Percentiles rank a stretch among this genome's conserved stretches.
phyloP scores from a whole-genome alignment of 108 stramenopile genomes.

The Schizochytrium sp. region DNA sequence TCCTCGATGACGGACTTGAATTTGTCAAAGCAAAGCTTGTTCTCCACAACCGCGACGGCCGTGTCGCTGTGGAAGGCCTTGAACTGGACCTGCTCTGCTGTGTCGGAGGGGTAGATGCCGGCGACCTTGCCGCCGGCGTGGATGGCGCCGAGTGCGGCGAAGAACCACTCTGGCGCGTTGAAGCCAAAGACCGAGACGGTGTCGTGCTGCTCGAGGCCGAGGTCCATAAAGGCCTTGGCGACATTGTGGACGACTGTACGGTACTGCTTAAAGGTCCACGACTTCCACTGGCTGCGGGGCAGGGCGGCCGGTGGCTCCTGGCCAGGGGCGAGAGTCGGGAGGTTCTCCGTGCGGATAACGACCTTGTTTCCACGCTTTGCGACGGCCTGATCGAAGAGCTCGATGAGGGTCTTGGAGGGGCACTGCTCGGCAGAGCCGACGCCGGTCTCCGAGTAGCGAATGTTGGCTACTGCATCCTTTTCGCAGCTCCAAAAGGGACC shows the following conservation, averaged over 20 bases:
- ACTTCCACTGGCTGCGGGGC: conserved; percentile 24
- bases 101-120: conserved; percentile 64
- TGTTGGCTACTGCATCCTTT: neutral
- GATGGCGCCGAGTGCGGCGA: conserved; percentile 55
- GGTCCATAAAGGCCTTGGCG: conserved; percentile 55
- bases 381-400: neutral
- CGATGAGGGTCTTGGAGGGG: neutral
- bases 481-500: neutral
- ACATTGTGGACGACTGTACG: conserved; percentile 27
- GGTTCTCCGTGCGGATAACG: neutral
- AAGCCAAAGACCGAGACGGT: conserved; percentile 64
- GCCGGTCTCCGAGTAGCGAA: neutral
- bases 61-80: conserved; percentile 60
- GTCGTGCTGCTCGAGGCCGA: conserved; percentile 53
- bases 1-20: conserved; percentile 35
- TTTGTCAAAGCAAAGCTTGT: conserved; percentile 53
- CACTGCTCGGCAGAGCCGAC: neutral
- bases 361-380: neutral
- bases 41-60: conserved; percentile 57
- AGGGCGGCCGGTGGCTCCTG: neutral
- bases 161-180: conserved; percentile 56
- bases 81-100: conserved; percentile 55
- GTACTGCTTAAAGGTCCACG: conserved; percentile 49
- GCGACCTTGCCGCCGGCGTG: conserved; percentile 58
- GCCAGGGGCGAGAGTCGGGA: neutral